Evolutionary conservation across 129 eudicot species (phyloP), one percentile per base, ranked within the genome.

Genomic region (Tagetes patula): DNA sequence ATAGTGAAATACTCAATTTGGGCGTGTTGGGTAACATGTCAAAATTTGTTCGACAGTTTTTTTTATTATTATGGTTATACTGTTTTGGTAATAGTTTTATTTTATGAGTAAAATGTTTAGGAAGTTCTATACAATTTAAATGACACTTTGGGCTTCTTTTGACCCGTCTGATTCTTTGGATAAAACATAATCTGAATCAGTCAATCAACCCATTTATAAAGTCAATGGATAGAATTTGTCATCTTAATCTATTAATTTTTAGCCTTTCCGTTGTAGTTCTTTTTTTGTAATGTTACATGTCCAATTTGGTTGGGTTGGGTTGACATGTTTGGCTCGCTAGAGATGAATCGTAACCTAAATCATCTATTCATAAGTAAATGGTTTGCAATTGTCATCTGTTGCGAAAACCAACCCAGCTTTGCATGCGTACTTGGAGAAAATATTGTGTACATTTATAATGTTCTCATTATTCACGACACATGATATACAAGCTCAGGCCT

Each of bases 141-240:
- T 56, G 34, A 61, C 45, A 61, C 43, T 61, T 61, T 31, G 39
- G 39, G 62, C n/a, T 56, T 56, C 32, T 31, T 56, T 56, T 56
- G 8, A 32, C n/a, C 64, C n/a, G 31, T 56, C 32, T 56, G 39
- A 31, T 2, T 56, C 4, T 5, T 61, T 12, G 42, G 64, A 8
- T 36, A 59, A 1, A 59, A 59, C 5, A 60, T 11, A 61, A 36
- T 0, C 1, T 13, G 1, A 8, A 32, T 58, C n/a, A n/a, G n/a
- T n/a, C n/a, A n/a, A n/a, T n/a, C 38, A 1, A 32, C 36, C n/a
- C 65, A 3, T 32, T 58, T 9, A 58, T 58, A 31, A 31, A 58
- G 64, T 58, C 1, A 58, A 2, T 58, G 64, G 39, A n/a, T 32
- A 11, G n/a, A 58, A 8, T 2, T 31, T 6, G 38, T 4, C 59